Evolutionary conservation across 805 yeast genomes (phyloP).

Genomic region (Saturnispora galanensis): DNA sequence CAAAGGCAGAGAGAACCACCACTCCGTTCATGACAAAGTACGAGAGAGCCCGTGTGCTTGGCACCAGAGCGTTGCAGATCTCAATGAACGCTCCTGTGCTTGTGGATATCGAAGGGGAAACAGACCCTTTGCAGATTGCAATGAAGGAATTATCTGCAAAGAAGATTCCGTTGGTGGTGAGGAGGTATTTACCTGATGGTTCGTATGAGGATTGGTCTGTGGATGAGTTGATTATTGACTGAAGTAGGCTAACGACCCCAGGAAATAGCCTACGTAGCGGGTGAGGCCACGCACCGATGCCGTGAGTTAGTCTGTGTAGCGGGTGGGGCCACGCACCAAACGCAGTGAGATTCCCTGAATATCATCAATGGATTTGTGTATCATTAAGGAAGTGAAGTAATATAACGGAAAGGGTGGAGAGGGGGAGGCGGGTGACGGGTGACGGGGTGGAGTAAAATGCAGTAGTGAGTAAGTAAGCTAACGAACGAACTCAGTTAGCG

Average conservation of each 20-base stretch:
- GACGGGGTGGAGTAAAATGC: too few species aligned
- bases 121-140: slow-evolving; percentile 96
- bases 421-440: too few species aligned
- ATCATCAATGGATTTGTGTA: too few species aligned
- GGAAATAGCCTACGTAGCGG: too few species aligned
- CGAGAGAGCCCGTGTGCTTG: slow-evolving; percentile 95
- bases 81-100: slow-evolving; percentile 98
- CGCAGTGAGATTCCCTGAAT: too few species aligned
- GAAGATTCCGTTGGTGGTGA: slow-evolving; percentile 88
- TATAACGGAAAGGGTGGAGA: too few species aligned
- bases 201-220: slow-evolving; percentile 98
- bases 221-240: slow-evolving; percentile 89
- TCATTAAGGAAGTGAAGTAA: too few species aligned
- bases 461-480: too few species aligned
- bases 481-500: too few species aligned
- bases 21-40: slow-evolving; percentile 99
- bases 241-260: slow-evolving; percentile 1
- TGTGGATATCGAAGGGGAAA: slow-evolving; percentile 97
- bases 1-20: slow-evolving; percentile 81
- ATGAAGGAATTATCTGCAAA: slow-evolving; percentile 92
- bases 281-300: too few species aligned
- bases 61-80: slow-evolving; percentile 95
- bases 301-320: too few species aligned
- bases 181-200: slow-evolving; percentile 96
- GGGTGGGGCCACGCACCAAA: too few species aligned